Percentiles rank a stretch among this genome's conserved stretches.
phyloP scores from a whole-genome alignment of 805 yeast genomes.

The Spathaspora girioi region DNA sequence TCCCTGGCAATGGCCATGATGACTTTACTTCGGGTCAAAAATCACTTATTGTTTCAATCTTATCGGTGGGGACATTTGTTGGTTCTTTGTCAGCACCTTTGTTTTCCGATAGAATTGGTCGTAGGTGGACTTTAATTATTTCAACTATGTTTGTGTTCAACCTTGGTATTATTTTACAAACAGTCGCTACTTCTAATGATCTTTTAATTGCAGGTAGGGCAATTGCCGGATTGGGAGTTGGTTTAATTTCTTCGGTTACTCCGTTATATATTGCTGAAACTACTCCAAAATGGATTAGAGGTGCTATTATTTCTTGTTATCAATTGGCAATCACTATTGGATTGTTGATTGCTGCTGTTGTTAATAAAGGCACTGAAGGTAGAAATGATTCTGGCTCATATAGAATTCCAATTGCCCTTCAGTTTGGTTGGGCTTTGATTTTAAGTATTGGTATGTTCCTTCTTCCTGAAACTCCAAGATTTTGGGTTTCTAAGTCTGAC shows the following conservation, averaged over 20 bases:
- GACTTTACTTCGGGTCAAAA: conserved; percentile 13
- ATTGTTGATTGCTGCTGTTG: conserved; percentile 32
- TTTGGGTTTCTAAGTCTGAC: conserved; percentile 24
- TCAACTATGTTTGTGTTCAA: too few species aligned
- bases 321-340: conserved; percentile 40
- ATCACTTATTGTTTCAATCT: conserved; percentile 22
- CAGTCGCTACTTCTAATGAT: too few species aligned
- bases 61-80: conserved; percentile 41
- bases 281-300: conserved; percentile 42
- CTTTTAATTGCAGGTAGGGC: too few species aligned
- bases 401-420: conserved; percentile 40
- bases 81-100: conserved; percentile 37
- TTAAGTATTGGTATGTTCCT: conserved; percentile 28
- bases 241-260: too few species aligned
- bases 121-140: too few species aligned
- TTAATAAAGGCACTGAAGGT: conserved; percentile 33
- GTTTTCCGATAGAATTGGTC: conserved; percentile 31
- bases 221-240: too few species aligned
- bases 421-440: conserved; percentile 33
- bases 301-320: conserved; percentile 32
- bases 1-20: conserved; percentile 14
- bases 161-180: too few species aligned
- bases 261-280: conserved; percentile 17
- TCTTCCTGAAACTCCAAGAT: conserved; percentile 40
- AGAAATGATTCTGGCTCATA: conserved; percentile 34